phyloP scores from a whole-genome alignment of 345 rosid species.

The Acer campestre region DNA sequence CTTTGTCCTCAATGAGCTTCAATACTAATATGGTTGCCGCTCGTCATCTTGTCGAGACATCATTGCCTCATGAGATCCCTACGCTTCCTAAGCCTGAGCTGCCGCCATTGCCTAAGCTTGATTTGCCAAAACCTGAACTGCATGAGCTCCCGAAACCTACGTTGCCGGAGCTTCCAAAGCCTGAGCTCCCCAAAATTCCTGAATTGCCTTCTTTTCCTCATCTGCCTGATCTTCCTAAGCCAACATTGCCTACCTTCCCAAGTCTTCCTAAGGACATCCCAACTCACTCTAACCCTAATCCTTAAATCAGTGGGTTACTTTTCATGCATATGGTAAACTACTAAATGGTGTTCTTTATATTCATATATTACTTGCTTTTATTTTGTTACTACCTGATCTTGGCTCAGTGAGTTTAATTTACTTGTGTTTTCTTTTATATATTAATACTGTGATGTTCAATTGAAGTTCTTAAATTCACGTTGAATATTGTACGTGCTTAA shows the following conservation, averaged over 20 bases:
- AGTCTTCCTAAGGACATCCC: slow-evolving; percentile 5
- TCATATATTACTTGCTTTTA: neutral
- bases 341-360: neutral
- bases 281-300: neutral
- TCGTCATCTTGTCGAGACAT: slow-evolving; percentile 14
- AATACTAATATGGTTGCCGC: slow-evolving; percentile 1
- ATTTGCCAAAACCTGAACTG: neutral
- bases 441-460: neutral
- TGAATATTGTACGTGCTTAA: too few relatives aligned
- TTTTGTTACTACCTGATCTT: too few relatives aligned
- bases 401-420: neutral
- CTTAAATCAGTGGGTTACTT: neutral
- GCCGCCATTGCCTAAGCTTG: neutral
- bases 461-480: too few relatives aligned
- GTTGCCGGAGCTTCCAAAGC: slow-evolving; percentile 9
- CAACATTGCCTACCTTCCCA: slow-evolving; percentile 13
- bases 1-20: neutral
- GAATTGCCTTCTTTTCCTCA: neutral
- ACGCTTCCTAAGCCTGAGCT: slow-evolving; percentile 1
- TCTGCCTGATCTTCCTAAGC: slow-evolving; percentile 9
- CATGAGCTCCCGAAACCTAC: slow-evolving; percentile 2
- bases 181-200: slow-evolving; percentile 1
- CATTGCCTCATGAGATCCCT: slow-evolving; percentile 14
- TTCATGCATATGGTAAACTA: neutral
- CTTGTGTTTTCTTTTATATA: neutral